Base-by-base conservation (phyloP, 257 asterid genomes). In the Agastache rugosa region DNA sequence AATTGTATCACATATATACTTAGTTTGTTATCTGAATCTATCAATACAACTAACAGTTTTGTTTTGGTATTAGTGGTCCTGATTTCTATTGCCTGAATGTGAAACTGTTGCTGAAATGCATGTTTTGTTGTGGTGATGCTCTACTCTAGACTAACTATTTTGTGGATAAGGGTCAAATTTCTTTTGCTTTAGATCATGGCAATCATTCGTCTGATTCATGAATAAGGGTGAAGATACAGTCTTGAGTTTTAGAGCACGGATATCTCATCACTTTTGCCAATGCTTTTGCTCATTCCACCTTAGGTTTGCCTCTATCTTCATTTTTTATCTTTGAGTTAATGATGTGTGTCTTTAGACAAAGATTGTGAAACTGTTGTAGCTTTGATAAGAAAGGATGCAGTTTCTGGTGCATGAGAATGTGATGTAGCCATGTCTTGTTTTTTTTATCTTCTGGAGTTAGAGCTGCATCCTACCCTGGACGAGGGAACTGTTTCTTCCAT, bases 21-120 rank as follows among this genome's bases (percentile, higher is more conserved):
- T 39, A 41, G 39, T 63, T 42, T 35, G 2, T 29, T 62, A 20
- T 27, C 69, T 11, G 58, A 22, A 34, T 50, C 15, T 51, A 16
- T 75, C 56, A 50, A 45, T 75, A 48, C 61, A 12, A 23, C 48
- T 0, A 22, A 23, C 73, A 39, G 4, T 27, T 50, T 9, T 74
- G 37, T 29, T 16, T 27, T 70, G 67, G 9, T 34, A 41, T 63
- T 42, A 39, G 37, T 63, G 60, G 14, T 58, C 31, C 7, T 60
- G 61, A 17, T 3, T 25, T 72, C 15, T 23, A 42, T 42, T 39
- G 3, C 67, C 37, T 51, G 8, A 25, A 23, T 56, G 17, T 47
- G 17, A 6, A 47, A 47, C 53, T 47, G 53, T 39, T 1, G 42
- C 2, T 37, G 42, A 37, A 37, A 37, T 39, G 44, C 3, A 10